phyloP scores from a whole-genome alignment of 305 asterid species.

The Vinca major region DNA sequence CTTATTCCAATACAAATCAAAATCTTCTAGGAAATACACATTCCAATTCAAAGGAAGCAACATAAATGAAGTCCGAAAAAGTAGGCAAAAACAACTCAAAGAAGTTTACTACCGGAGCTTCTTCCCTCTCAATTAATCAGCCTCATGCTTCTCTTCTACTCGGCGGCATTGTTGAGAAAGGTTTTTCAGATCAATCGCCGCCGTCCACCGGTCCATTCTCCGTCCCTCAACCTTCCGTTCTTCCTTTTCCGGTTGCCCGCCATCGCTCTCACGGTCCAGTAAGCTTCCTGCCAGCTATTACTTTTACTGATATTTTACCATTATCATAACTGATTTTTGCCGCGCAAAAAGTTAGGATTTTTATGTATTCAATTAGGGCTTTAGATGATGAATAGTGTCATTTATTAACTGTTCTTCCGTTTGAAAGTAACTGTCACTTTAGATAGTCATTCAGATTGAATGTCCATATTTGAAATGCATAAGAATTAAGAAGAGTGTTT shows the following conservation, averaged over 20 bases:
- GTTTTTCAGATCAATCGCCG: slow-evolving; percentile 40
- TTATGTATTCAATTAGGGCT: not conserved
- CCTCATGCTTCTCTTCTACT: slow-evolving; percentile 48
- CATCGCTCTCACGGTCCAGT: slow-evolving; percentile 45
- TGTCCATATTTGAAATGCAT: too few relatives aligned
- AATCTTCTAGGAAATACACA: not conserved
- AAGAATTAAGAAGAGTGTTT: too few relatives aligned
- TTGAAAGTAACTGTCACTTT: too few relatives aligned
- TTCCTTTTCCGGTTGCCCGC: slow-evolving; percentile 54
- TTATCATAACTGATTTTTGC: too few relatives aligned
- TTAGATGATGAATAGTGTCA: too few relatives aligned
- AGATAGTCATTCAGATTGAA: too few relatives aligned
- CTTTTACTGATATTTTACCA: not conserved
- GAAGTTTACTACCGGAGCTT: not conserved
- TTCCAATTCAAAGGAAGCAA: not conserved
- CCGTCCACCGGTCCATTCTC: slow-evolving; percentile 27
- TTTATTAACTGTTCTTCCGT: too few relatives aligned
- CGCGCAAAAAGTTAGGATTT: not conserved
- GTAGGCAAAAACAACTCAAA: slow-evolving; percentile 3
- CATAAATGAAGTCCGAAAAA: not conserved
- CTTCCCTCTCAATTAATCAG: slow-evolving; percentile 26
- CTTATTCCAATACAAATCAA: not conserved
- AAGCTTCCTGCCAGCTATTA: slow-evolving; percentile 7
- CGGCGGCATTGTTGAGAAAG: slow-evolving; percentile 87
- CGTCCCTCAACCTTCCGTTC: slow-evolving; percentile 62